Evolutionary conservation across 176 grass and related monocot genomes (phyloP).

Genomic region (Triticum dicoccoides): DNA sequence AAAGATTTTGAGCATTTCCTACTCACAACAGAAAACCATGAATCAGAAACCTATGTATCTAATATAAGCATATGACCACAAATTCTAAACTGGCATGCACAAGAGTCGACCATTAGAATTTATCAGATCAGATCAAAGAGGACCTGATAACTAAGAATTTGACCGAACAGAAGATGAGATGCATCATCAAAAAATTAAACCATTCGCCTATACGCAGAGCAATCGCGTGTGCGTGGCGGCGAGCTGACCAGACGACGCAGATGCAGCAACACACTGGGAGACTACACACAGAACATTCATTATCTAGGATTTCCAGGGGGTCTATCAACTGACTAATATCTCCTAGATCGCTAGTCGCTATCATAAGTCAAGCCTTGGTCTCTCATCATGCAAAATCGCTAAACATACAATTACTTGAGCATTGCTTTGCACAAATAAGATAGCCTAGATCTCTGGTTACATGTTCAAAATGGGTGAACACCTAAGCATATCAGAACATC

Average conservation of each 20-base stretch:
- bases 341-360: background rate
- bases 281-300: background rate
- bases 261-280: background rate
- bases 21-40: background rate
- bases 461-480: conserved; percentile 5
- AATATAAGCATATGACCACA: background rate
- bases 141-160: background rate
- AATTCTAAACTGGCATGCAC: background rate
- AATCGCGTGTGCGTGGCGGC: background rate
- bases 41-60: background rate
- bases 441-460: background rate
- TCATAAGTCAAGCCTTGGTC: background rate
- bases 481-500: conserved; percentile 1
- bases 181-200: background rate
- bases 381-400: conserved; percentile 6
- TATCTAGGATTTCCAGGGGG: background rate
- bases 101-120: background rate
- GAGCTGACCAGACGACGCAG: background rate
- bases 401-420: conserved; percentile 5
- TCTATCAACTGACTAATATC: background rate
- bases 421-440: background rate
- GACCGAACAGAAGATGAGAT: background rate
- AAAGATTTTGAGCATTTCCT: background rate
- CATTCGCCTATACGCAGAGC: background rate
- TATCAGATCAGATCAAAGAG: background rate